Conservation (phyloP, 805 yeast species). For the Candida stauntonica region DNA sequence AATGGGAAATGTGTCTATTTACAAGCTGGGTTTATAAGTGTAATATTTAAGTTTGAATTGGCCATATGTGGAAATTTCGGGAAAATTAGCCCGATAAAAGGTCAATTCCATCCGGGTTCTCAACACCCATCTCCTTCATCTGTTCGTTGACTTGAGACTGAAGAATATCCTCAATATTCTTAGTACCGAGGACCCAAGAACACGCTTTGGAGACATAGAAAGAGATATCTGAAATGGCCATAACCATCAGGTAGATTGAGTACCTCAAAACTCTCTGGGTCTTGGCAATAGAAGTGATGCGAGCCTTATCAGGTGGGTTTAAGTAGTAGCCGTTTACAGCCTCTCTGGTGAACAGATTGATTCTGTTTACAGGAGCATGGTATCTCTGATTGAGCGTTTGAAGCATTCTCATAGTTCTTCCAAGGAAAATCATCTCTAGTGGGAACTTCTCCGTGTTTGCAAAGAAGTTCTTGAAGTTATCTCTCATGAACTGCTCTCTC, state of each 20-base stretch:
- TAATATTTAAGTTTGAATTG: no score
- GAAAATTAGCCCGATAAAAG: constrained; percentile 20
- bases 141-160: constrained; percentile 20
- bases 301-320: constrained; percentile 10
- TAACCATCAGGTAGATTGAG: constrained; percentile 16
- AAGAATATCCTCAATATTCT: constrained; percentile 24
- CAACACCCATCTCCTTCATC: constrained; percentile 26
- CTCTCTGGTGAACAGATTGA: constrained; percentile 56
- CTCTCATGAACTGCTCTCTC: constrained; percentile 38
- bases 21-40: no score
- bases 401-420: constrained; percentile 70
- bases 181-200: constrained; percentile 20
- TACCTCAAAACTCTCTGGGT: constrained; percentile 18
- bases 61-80: no score
- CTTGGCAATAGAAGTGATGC: constrained; percentile 1
- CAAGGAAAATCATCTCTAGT: constrained; percentile 55
- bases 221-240: constrained; percentile 21
- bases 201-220: constrained; percentile 20
- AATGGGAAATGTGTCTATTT: no score
- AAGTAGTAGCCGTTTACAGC: constrained; percentile 36
- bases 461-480: constrained; percentile 51
- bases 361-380: constrained; percentile 72
- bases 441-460: constrained; percentile 66
- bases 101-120: constrained; percentile 22
- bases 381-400: constrained; percentile 62